Base-by-base conservation (phyloP, 768 basidiomycete genomes). In the Obba rivulosa region DNA sequence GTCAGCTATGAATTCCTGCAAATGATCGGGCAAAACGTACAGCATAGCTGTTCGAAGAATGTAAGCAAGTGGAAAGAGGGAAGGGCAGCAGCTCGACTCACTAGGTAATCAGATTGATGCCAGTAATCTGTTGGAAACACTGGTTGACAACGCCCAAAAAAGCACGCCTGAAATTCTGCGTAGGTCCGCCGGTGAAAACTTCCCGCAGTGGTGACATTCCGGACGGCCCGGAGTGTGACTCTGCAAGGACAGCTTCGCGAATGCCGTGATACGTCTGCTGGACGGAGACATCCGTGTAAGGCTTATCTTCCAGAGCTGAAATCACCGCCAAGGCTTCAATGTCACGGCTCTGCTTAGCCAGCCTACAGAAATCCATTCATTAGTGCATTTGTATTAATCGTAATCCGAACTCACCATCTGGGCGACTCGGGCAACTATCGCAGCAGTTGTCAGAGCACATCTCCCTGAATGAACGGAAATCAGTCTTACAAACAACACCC, bases 101-200 rank as follows among this genome's bases (percentile, higher is more conserved):
- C 66, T 80, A 84, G 1, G 79, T 82, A 60, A 85, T 81, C 49
- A 84, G 59, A 59, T 81, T 83, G 62, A 81, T 81, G 7, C 81
- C 81, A 4, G 79, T 77, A 24, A 84, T 81, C 67, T 84, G 83
- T 60, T 85, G 81, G 68, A 83, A 83, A 58, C 79, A 79, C 56
- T 85, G 83, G 41, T 76, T 75, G 41, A 75, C 63, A 18, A 83
- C 67, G 2, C 77, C 84, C 40, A 83, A 59, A 40, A 71, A 61
- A 14, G 77, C 76, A 37, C 83, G 68, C 37, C 80, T 67, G 64
- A 83, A 79, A 63, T 85, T 82, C 59, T 85, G 83, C 18, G 65
- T 66, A 22, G 73, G 76, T 0, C 82, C 81, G 21, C 73, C 66
- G 1, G 73, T 75, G 54, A 82, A 76, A 7, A 85, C 62, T 48